Evolutionary conservation across 73 alveolate genomes (phyloP).

Genomic region (Tetrahymena thermophila): DNA sequence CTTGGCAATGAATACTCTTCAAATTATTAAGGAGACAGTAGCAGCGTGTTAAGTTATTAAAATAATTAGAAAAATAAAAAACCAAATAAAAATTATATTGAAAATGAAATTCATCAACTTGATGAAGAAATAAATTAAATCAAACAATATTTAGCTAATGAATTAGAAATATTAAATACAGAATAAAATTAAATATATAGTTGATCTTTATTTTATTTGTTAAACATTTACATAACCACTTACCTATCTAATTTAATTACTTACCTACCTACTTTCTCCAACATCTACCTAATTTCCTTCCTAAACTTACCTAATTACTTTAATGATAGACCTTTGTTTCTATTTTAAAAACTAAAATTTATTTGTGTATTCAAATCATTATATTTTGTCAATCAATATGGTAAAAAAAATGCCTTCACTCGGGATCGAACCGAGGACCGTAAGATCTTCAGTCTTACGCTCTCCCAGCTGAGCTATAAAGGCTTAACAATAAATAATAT

Average conservation of each 20-base stretch:
- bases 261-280: background rate
- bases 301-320: background rate
- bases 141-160: background rate
- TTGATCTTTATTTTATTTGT: background rate
- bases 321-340: too few relatives aligned
- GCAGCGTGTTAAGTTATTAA: background rate
- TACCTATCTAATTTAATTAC: background rate
- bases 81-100: background rate
- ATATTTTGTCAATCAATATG: too few relatives aligned
- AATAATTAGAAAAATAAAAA: background rate
- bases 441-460: constrained; percentile 1
- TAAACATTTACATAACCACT: background rate
- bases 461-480: constrained; percentile 1
- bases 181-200: background rate
- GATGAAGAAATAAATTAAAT: background rate
- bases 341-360: too few relatives aligned
- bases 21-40: background rate
- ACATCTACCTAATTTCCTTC: background rate
- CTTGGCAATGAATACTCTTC: background rate
- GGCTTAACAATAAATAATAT: background rate
- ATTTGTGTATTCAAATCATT: too few relatives aligned
- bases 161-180: background rate
- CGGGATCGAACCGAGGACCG: constrained; percentile 9
- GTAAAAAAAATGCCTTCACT: background rate
- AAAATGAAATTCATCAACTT: background rate